Evolutionary conservation across 139 green algal genomes (phyloP), one percentile per base, ranked within the genome.

Genomic region (Nannochloris sp.): DNA sequence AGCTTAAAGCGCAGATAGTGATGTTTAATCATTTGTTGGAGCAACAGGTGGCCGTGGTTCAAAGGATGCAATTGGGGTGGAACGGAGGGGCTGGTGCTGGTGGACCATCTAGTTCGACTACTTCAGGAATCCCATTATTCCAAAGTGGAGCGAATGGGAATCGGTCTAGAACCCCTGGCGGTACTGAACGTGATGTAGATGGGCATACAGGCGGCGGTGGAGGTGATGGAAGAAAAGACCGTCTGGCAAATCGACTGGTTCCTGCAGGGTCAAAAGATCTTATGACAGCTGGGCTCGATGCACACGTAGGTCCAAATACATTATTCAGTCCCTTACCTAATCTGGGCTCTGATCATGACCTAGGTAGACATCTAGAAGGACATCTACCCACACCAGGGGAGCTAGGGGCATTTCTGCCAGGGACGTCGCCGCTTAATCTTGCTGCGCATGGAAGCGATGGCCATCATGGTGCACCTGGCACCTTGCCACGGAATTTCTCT

Each of bases 21-120:
- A 83, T 92, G 75, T 97, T 97, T 79, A 97, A 97, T 80, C 76
- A 92, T 71, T 78, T 97, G 7, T 71, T 95, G 54, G 83, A 95
- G 65, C 84, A 96, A 72, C 89, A 96, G 62, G 60, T 90, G 47
- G 37, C 39, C 36, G 27, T 87, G 75, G 61, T 83, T 38, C 60
- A 81, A 27, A 82, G 77, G 47, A 53, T 83, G 45, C 74, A 84
- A 60, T 54, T 36, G 5, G 60, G 59, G 4, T 77, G 71, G 67
- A 60, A 38, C 27, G 8, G 39, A 27, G 61, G 23, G 10, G 12
- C 32, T 24, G 45, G 33, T 27, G 45, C 30, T 27, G 15, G 15
- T 31, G 23, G 6, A 5, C 31, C 19, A 35, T 27, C 29, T 36
- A 56, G 27, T 54, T 42, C 42, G 30, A 77, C 70, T 14, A 39